phyloP scores from a whole-genome alignment of 2,329 filamentous ascomycete genomes.

The Falciphora oryzae region DNA sequence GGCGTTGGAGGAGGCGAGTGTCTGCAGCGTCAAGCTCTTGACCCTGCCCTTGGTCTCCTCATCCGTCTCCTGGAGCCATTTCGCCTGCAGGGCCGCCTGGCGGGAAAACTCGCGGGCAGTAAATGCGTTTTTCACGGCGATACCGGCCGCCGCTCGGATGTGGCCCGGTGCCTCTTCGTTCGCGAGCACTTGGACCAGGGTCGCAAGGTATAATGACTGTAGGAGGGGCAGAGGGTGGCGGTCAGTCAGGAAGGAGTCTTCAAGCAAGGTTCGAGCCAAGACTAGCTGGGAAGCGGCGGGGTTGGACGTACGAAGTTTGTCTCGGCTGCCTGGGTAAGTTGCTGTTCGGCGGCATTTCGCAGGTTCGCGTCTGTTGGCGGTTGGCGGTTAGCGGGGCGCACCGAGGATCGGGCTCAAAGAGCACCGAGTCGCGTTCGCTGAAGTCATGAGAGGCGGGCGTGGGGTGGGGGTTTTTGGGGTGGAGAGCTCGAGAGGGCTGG shows the following conservation, averaged over 20 bases:
- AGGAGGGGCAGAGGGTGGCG: constrained; percentile 3
- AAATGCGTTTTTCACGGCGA: constrained; percentile 98
- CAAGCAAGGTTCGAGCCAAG: neutral
- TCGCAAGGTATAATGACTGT: constrained; percentile 86
- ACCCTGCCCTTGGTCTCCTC: constrained; percentile 77
- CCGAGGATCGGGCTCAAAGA: constrained; percentile 12
- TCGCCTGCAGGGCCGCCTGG: constrained; percentile 83
- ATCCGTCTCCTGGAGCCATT: constrained; percentile 85
- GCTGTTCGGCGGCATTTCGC: constrained; percentile 88
- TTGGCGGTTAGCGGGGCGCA: constrained; percentile 11
- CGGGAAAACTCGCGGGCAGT: constrained; percentile 83
- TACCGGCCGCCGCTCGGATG: constrained; percentile 89
- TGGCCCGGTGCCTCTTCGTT: constrained; percentile 79
- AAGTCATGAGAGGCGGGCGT: no score
- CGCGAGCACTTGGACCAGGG: constrained; percentile 88
- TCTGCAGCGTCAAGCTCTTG: constrained; percentile 86
- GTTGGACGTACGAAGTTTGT: constrained; percentile 75
- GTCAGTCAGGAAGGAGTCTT: constrained; percentile 12
- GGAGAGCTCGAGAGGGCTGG: constrained; percentile 11
- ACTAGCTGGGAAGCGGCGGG: constrained; percentile 12
- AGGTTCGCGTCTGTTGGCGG: constrained; percentile 68
- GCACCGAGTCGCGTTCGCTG: constrained; percentile 1
- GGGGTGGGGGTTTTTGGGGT: no score
- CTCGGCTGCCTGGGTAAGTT: constrained; percentile 87
- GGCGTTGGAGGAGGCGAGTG: constrained; percentile 70